phyloP scores from a whole-genome alignment of 192 early-diverging fungal genomes.

The Coemansia sp. region DNA sequence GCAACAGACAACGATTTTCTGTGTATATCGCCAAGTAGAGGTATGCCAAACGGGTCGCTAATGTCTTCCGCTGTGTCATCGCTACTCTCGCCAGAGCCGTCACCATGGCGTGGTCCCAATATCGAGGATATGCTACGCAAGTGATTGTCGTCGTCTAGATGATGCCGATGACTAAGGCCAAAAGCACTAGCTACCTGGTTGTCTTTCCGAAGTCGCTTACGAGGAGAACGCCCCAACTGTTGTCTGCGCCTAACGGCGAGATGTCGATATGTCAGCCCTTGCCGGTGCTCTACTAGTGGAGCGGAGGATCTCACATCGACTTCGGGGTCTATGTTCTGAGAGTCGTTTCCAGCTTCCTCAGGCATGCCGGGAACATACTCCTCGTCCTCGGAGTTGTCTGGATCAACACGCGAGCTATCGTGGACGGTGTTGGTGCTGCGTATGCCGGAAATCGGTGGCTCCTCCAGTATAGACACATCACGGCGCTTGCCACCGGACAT shows the following conservation, averaged over 20 bases:
- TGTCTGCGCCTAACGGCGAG: slow-evolving; percentile 25
- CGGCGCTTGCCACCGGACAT: slow-evolving; percentile 9
- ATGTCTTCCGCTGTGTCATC: background rate
- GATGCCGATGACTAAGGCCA: background rate
- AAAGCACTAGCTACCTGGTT: background rate
- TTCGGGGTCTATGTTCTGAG: slow-evolving; percentile 1
- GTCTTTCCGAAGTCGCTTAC: slow-evolving; percentile 3
- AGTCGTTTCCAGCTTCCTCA: slow-evolving; percentile 16
- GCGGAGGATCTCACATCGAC: background rate
- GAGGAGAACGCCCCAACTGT: background rate
- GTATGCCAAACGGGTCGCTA: slow-evolving; percentile 23
- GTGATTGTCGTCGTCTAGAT: background rate
- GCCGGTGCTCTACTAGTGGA: slow-evolving; percentile 9
- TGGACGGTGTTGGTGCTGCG: background rate
- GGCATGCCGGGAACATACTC: slow-evolving; percentile 46
- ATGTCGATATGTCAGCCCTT: slow-evolving; percentile 33
- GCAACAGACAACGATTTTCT: background rate
- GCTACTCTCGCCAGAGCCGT: background rate
- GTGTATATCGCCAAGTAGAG: slow-evolving; percentile 9
- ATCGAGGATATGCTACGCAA: slow-evolving; percentile 20
- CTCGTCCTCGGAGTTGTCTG: slow-evolving; percentile 47
- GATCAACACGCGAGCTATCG: slow-evolving; percentile 5
- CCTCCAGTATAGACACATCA: slow-evolving; percentile 16
- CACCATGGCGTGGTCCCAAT: background rate
- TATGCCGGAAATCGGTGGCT: background rate